phyloP scores from a whole-genome alignment of 2,329 filamentous ascomycete genomes.

The Neofusicoccum parvum region DNA sequence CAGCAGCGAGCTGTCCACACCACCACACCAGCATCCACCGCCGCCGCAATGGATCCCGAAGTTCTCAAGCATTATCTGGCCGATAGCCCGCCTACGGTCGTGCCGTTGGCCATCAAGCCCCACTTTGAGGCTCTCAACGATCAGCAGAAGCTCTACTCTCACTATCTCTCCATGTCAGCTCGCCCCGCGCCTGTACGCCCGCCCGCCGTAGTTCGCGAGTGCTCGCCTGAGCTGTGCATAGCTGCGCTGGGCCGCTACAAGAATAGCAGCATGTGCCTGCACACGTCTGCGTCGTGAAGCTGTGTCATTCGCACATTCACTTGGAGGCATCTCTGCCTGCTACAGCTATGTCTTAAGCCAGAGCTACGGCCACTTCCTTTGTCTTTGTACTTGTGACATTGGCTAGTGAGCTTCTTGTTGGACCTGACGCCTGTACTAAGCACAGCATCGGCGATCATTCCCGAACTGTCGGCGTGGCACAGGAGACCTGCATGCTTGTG shows the following conservation, averaged over 20 bases:
- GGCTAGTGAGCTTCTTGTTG: background rate
- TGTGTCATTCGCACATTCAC: background rate
- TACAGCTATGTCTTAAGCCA: background rate
- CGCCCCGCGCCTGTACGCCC: slow-evolving; percentile 5
- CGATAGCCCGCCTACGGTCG: slow-evolving; percentile 85
- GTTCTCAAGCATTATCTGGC: slow-evolving; percentile 74
- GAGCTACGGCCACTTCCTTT: background rate
- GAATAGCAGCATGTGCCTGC: background rate
- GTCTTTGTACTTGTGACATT: background rate
- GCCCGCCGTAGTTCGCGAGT: background rate
- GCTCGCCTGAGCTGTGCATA: slow-evolving; percentile 7
- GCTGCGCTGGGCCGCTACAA: background rate
- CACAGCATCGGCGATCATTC: background rate
- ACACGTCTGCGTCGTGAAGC: background rate
- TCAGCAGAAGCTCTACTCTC: slow-evolving; percentile 85
- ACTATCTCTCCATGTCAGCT: slow-evolving; percentile 56
- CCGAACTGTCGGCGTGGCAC: slow-evolving; percentile 1
- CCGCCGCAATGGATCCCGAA: slow-evolving; percentile 45
- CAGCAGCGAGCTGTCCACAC: slow-evolving; percentile 9
- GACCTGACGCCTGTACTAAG: background rate
- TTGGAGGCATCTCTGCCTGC: background rate
- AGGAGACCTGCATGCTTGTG: background rate
- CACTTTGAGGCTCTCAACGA: slow-evolving; percentile 81
- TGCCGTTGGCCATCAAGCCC: slow-evolving; percentile 85
- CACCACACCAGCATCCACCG: slow-evolving; percentile 7